A percentile compares a stretch with the other conserved stretches of the same genome.
Conservation (phyloP, 2,329 filamentous ascomycete species). For the Elsinoe perseae region DNA sequence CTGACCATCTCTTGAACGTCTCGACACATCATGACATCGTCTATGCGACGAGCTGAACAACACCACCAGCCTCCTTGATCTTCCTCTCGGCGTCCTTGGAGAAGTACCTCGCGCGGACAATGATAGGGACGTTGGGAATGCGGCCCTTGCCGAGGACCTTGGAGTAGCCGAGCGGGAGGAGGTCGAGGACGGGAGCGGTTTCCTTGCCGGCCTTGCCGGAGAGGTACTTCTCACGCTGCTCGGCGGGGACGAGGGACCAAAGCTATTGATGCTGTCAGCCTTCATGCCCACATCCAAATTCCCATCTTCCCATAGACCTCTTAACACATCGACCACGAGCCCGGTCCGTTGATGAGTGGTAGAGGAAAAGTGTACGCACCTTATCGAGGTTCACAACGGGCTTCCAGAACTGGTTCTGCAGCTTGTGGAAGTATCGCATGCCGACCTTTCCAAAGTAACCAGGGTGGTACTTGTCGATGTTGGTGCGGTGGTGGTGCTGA, state of each 20-base stretch:
- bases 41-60: conserved; percentile 92
- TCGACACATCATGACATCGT: conserved; percentile 18
- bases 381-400: conserved; percentile 98
- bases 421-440: conserved; percentile 76
- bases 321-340: too few relatives aligned
- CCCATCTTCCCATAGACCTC: too few relatives aligned
- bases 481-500: conserved; percentile 97
- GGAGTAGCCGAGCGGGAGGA: conserved; percentile 93
- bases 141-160: conserved; percentile 99
- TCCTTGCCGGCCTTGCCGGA: conserved; percentile 75
- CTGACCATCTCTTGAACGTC: conserved; percentile 8
- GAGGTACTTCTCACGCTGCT: conserved; percentile 91
- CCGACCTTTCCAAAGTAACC: conserved; percentile 92
- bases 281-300: background rate
- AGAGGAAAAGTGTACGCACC: too few relatives aligned
- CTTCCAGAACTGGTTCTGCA: conserved; percentile 95
- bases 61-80: conserved; percentile 96
- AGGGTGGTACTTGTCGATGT: conserved; percentile 88
- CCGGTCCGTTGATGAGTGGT: too few relatives aligned
- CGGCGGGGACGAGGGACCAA: conserved; percentile 86
- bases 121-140: conserved; percentile 83
- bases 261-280: conserved; percentile 49
- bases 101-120: conserved; percentile 93
- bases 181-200: conserved; percentile 94
- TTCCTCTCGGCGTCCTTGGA: conserved; percentile 95